These are phyloP conservation scores for Penicillium hesseltinei DNA, from an alignment of 2,329 filamentous ascomycete species.

Conservation along the genomic window DNA sequence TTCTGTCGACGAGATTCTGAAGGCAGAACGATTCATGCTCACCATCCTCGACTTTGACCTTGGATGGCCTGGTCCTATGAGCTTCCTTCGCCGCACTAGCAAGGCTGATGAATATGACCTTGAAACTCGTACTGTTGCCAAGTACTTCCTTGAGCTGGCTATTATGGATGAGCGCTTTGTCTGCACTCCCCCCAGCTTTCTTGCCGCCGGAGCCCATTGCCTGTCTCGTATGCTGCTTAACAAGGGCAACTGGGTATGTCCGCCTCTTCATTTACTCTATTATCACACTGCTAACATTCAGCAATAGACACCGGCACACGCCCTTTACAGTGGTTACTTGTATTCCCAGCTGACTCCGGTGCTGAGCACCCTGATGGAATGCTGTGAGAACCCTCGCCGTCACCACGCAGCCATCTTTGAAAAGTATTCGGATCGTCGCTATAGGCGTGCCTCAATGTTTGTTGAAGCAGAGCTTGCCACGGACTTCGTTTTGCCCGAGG, in stretches of 20 bases:
- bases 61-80: constrained; percentile 98
- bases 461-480: constrained; percentile 71
- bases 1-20: constrained; percentile 84
- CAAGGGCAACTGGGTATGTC: constrained; percentile 89
- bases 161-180: constrained; percentile 99
- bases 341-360: constrained; percentile 77
- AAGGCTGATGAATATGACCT: constrained; percentile 98
- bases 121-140: constrained; percentile 90
- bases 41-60: constrained; percentile 94
- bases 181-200: constrained; percentile 81
- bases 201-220: constrained; percentile 89
- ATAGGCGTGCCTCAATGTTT: constrained; percentile 77
- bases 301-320: constrained; percentile 72
- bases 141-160: constrained; percentile 95
- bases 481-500: constrained; percentile 54
- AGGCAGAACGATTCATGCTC: constrained; percentile 97
- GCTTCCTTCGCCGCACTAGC: constrained; percentile 92
- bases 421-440: constrained; percentile 85
- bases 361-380: constrained; percentile 77
- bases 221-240: constrained; percentile 82
- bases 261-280: constrained; percentile 1
- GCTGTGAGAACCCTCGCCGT: constrained; percentile 74
- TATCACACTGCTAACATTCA: constrained; percentile 18
- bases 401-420: constrained; percentile 88
- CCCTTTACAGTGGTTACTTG: constrained; percentile 93